Percentiles rank a stretch among this genome's conserved stretches.
These are phyloP conservation scores for Oryza coarctata DNA, from an alignment of 176 grass and related monocot species.

Conservation along the genomic window DNA sequence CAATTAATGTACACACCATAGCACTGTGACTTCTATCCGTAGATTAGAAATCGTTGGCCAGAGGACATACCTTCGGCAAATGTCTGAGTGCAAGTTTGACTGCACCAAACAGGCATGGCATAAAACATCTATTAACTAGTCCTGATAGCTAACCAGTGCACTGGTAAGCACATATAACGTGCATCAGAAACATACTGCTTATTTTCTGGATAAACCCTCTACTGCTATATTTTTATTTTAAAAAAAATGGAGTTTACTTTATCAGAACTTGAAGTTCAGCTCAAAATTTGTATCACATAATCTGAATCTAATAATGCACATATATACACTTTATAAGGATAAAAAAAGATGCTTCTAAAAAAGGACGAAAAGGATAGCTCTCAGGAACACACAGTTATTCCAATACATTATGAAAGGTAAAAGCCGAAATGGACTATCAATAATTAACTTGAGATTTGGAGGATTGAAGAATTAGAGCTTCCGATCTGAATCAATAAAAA, in stretches of 20 bases:
- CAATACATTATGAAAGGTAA: not conserved
- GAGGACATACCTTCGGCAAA: not conserved
- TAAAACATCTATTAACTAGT: not conserved
- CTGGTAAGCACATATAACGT: not conserved
- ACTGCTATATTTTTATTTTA: not conserved
- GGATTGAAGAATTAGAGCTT: not conserved
- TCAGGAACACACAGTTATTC: not conserved
- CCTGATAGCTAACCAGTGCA: not conserved
- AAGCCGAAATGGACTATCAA: not conserved
- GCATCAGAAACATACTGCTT: not conserved
- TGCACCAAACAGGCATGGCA: not conserved
- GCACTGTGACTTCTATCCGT: not conserved
- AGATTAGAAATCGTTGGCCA: not conserved
- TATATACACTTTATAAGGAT: not conserved
- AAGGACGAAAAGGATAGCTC: not conserved
- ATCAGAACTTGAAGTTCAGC: not conserved
- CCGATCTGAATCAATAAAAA: not conserved
- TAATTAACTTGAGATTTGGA: not conserved
- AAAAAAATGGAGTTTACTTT: not conserved
- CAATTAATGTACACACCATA: conserved; percentile 11
- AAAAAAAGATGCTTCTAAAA: not conserved
- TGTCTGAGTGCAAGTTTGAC: not conserved
- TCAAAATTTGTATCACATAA: not conserved
- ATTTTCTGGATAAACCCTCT: not conserved
- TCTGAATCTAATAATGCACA: not conserved